These are phyloP conservation scores for Boletus rubropictus DNA, from an alignment of 768 basidiomycete species.

Conservation along the genomic window DNA sequence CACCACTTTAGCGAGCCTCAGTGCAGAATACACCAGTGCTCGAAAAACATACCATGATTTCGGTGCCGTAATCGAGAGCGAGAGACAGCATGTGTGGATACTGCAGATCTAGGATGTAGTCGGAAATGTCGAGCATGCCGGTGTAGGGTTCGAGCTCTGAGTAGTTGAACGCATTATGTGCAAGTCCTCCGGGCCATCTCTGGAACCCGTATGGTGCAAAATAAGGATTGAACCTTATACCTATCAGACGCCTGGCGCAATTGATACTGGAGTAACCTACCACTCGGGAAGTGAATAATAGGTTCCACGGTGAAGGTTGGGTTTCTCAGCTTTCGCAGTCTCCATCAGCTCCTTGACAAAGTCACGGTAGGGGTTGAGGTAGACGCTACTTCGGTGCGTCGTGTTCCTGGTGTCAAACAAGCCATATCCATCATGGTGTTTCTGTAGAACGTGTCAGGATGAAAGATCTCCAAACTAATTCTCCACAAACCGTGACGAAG, in stretches of 20 bases:
- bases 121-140: slow-evolving; percentile 42
- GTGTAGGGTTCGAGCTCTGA: slow-evolving; percentile 48
- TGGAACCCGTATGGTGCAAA: slow-evolving; percentile 46
- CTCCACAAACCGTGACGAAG: slow-evolving; percentile 40
- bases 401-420: slow-evolving; percentile 53
- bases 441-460: slow-evolving; percentile 27
- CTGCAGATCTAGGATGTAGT: slow-evolving; percentile 49
- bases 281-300: slow-evolving; percentile 57
- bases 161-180: slow-evolving; percentile 45
- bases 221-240: slow-evolving; percentile 49
- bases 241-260: not conserved
- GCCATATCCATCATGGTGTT: slow-evolving; percentile 58
- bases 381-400: slow-evolving; percentile 43
- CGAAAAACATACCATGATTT: slow-evolving; percentile 44
- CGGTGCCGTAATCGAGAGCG: slow-evolving; percentile 35
- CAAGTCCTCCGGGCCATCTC: slow-evolving; percentile 49
- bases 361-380: slow-evolving; percentile 48
- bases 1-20: slow-evolving; percentile 40
- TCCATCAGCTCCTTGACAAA: slow-evolving; percentile 46
- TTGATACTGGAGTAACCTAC: slow-evolving; percentile 19
- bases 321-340: slow-evolving; percentile 45
- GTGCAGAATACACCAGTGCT: not conserved
- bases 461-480: not conserved
- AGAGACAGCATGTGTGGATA: slow-evolving; percentile 48
- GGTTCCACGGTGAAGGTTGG: slow-evolving; percentile 48